Base-by-base conservation (phyloP, 2,329 filamentous ascomycete species). In the Mycosphaerella sp. region DNA sequence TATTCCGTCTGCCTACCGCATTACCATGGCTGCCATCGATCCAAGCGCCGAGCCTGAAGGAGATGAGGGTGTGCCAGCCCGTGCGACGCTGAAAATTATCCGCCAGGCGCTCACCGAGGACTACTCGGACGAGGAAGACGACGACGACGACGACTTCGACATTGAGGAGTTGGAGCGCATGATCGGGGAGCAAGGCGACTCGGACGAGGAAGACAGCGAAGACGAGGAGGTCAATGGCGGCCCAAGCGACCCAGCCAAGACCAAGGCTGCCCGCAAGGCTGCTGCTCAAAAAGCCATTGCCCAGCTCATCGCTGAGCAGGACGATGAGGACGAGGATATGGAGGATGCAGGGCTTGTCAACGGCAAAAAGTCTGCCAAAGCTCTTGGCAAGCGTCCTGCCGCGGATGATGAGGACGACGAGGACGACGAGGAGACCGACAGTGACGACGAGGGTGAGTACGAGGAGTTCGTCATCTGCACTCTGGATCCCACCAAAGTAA, bases 11-110 rank as follows among this genome's bases (percentile, higher is more conserved):
- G 87, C 87, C 72, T 95, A 96, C 77, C 89, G 89, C 72, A 89
- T 98, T 69, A 97, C 91, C 67, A 98, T 98, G 93, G 93, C 95
- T 67, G 93, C 93, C 62, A 86, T 98, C 71, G 92, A 98, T 71
- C 93, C 93, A 55, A 89, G 83, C 67, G 87, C 87, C 66, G 79
- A 83, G 62, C 68, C 74, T 26, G 70, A 74, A 62, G 67, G 71
- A 51, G 70, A 72, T 44, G 70, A 72, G 34, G 69, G 71, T 53
- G 63, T 60, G 12, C 73, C 83, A 58, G 81, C 85, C 65, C 87
- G 91, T 65, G 87, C 93, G 51, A 98, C 93, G 48, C 78, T 98
- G 67, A 95, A 93, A 77, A 80, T 98, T 64, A 80, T 97, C 70
- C 92, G 92, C 72, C 80, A 85, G 69, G 82, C 82, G 56, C 72